Conservation (phyloP, 495 filamentous ascomycete species). For the Cercophora samala region DNA sequence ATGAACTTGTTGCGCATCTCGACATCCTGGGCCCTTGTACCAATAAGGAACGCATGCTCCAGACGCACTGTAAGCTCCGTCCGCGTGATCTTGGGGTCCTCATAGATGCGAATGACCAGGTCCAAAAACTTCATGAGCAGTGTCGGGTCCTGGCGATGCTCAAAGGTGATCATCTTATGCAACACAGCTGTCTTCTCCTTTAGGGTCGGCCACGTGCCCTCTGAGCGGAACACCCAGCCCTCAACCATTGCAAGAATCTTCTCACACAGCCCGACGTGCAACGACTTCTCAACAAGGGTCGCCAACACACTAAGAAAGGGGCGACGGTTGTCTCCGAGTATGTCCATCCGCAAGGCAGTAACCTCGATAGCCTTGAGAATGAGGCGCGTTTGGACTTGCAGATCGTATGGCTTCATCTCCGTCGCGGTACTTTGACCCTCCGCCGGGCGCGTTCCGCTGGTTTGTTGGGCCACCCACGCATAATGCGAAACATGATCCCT, state of each 20-base stretch:
- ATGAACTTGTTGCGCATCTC: conserved; percentile 97
- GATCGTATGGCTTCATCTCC: conserved; percentile 68
- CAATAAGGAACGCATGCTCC: conserved; percentile 97
- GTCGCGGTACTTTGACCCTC: conserved; percentile 51
- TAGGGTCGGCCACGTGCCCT: conserved; percentile 87
- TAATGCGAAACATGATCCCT: conserved; percentile 87
- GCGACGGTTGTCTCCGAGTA: conserved; percentile 84
- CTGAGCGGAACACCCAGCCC: conserved; percentile 88
- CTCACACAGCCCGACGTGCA: conserved; percentile 75
- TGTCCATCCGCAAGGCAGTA: conserved; percentile 85
- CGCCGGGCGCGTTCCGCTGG: conserved; percentile 33
- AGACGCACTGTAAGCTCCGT: conserved; percentile 94
- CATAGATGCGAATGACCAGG: conserved; percentile 94
- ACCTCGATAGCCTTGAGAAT: conserved; percentile 94
- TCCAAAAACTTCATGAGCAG: conserved; percentile 91
- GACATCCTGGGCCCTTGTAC: conserved; percentile 87
- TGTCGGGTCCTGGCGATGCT: conserved; percentile 72
- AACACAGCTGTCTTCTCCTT: conserved; percentile 98
- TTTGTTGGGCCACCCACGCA: conserved; percentile 49
- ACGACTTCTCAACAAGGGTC: conserved; percentile 89
- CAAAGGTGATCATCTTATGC: conserved; percentile 96
- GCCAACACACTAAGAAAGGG: conserved; percentile 94
- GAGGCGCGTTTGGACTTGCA: conserved; percentile 78
- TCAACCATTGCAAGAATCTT: conserved; percentile 96
- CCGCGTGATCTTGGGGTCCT: conserved; percentile 88